Percentiles rank a stretch among this genome's conserved stretches.
phyloP scores from a whole-genome alignment of 225 moss, liverwort and hornwort genomes.

The Marchantia polymorpha region DNA sequence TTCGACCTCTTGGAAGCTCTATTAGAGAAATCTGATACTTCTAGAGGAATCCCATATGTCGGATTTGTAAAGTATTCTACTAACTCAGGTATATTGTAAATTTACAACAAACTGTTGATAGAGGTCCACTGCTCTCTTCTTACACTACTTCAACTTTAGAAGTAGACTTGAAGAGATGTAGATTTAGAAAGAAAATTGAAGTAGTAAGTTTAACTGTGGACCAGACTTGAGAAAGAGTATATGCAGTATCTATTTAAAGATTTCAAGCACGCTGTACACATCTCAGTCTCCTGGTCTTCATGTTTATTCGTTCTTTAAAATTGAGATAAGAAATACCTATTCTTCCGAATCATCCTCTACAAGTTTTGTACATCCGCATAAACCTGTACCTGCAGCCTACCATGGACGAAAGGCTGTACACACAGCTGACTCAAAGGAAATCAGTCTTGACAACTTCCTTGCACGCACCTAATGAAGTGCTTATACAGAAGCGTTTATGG shows the following conservation, averaged over 20 bases:
- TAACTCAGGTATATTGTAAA: conserved; percentile 42
- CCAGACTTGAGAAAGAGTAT: conserved; percentile 35
- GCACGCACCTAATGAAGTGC: too few relatives aligned
- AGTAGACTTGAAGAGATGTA: conserved; percentile 36
- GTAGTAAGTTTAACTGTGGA: conserved; percentile 24
- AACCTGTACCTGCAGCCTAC: conserved; percentile 95
- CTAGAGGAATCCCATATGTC: too few relatives aligned
- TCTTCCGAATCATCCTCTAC: conserved; percentile 58
- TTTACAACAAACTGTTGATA: conserved; percentile 55
- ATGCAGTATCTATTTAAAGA: conserved; percentile 21
- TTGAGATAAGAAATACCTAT: conserved; percentile 71
- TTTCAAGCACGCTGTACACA: conserved; percentile 39
- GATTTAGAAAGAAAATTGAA: conserved; percentile 25
- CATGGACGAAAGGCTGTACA: too few relatives aligned
- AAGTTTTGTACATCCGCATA: too few relatives aligned
- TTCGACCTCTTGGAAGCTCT: too few relatives aligned
- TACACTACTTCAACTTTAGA: conserved; percentile 37
- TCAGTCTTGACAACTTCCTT: conserved; percentile 25
- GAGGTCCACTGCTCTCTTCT: conserved; percentile 37
- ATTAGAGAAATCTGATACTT: too few relatives aligned
- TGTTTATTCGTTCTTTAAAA: conserved; percentile 67
- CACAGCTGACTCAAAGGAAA: conserved; percentile 70
- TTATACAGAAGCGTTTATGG: too few relatives aligned
- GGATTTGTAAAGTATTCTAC: too few relatives aligned
- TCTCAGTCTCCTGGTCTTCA: conserved; percentile 35